Evolutionary conservation across 2,329 filamentous ascomycete species (phyloP).

Genomic region (Fusarium hostae): DNA sequence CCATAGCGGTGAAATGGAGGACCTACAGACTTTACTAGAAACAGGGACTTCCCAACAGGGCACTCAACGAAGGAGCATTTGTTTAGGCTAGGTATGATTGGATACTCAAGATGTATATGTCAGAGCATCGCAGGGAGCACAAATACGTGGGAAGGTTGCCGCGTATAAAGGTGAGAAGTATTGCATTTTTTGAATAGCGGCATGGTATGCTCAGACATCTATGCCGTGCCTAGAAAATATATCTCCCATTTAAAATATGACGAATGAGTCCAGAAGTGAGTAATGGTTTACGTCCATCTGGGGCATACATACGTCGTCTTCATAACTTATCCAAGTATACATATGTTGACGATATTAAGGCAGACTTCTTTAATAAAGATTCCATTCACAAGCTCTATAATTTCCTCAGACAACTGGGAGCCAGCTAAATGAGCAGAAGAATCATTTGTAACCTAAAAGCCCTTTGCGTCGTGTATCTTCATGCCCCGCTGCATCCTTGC

Average conservation of each 20-base stretch:
- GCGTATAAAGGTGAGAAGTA: neutral
- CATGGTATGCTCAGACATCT: too few relatives aligned
- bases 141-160: neutral
- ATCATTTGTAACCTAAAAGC: constrained; percentile 12
- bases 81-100: neutral
- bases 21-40: constrained; percentile 53
- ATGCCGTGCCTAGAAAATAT: neutral
- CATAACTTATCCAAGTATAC: neutral
- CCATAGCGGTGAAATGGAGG: constrained; percentile 64
- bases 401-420: neutral
- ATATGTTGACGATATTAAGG: neutral
- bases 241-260: too few relatives aligned
- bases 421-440: constrained; percentile 5
- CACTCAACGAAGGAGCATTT: neutral
- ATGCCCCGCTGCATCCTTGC: constrained; percentile 38
- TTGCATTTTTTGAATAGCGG: neutral
- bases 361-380: neutral
- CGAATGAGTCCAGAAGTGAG: neutral
- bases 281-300: neutral
- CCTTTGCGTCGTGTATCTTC: constrained; percentile 43
- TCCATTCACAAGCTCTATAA: constrained; percentile 25
- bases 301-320: neutral
- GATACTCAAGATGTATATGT: neutral
- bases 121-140: neutral
- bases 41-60: neutral